Base-by-base conservation (phyloP, 345 rosid species). In the Populus ilicifolia region DNA sequence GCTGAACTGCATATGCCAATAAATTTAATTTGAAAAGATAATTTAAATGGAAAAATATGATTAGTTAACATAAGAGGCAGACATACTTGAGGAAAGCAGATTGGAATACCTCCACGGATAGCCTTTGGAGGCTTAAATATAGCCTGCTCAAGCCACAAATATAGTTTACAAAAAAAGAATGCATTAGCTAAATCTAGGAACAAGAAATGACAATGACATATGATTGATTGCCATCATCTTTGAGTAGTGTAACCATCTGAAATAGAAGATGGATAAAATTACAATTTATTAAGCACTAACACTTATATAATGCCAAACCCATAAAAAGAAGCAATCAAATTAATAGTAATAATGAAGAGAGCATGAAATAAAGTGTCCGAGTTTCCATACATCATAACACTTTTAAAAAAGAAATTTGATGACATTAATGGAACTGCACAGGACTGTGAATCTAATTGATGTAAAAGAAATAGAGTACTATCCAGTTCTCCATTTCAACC, bases 21-120 rank as follows among this genome's bases (percentile, higher is more conserved):
- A 9, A 73, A 23, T 4, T 14, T 62, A 23, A 11, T 36, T 48
- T 30, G 52, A 50, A 65, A 62, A 2, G 20, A 39, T 17, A 50
- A 75, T 63, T 71, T 65, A 52, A 36, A 72, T 13, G 25, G 29
- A 4, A 30, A 54, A 46, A 17, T 4, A 67, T n/a, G 48, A 65
- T 65, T 36, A 16, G 9, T 27, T 27, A 18, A 71, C 16, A 56
- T 29, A 50, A 12, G 63, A 9, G 9, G 65, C 52, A 8, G 46
- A 73, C 76, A 50, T 74, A 82, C 84, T 75, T 82, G 84, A 54
- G 79, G 84, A 70, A 82, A 82, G 69, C 84, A 77, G 44, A 82
- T 74, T 11, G 81, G 81, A 71, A 82, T 78, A 56, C 81, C 84
- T 33, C 81, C 84, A 54, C 84, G 71, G 7, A 78, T 70, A 35